Percentiles rank a stretch among this genome's conserved stretches.
phyloP scores from a whole-genome alignment of 1,284 basidiomycete species.

The Ceratobasidium sp. region DNA sequence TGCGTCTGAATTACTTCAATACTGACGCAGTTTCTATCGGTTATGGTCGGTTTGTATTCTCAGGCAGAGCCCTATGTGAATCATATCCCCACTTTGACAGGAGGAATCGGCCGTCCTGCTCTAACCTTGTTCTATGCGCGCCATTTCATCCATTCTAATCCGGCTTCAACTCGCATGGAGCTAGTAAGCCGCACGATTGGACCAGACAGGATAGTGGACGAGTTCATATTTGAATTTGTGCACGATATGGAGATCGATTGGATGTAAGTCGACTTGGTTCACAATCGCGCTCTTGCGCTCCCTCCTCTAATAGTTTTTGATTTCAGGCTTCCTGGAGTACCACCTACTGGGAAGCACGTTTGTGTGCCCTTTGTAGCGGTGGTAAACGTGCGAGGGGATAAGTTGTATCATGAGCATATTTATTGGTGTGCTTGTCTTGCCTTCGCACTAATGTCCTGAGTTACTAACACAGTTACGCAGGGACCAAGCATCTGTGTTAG shows the following conservation, averaged over 20 bases:
- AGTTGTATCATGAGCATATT: slow-evolving; percentile 55
- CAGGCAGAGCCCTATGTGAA: slow-evolving; percentile 47
- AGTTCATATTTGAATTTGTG: slow-evolving; percentile 51
- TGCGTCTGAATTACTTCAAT: background rate
- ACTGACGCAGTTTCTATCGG: slow-evolving; percentile 55
- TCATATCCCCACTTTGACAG: slow-evolving; percentile 59
- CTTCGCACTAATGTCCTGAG: no score
- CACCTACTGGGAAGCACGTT: slow-evolving; percentile 62
- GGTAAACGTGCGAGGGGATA: slow-evolving; percentile 66
- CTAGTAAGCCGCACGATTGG: slow-evolving; percentile 64
- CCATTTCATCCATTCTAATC: slow-evolving; percentile 57
- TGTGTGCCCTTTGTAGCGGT: slow-evolving; percentile 65
- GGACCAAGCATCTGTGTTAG: slow-evolving; percentile 36
- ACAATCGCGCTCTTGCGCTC: background rate
- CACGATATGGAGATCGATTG: slow-evolving; percentile 49
- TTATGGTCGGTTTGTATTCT: slow-evolving; percentile 55
- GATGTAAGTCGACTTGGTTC: slow-evolving; percentile 48
- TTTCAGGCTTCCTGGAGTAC: slow-evolving; percentile 59
- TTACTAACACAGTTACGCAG: background rate
- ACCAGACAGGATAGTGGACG: slow-evolving; percentile 59
- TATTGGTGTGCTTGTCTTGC: slow-evolving; percentile 48
- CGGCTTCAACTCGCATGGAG: slow-evolving; percentile 58
- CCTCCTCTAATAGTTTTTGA: background rate
- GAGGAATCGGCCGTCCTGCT: slow-evolving; percentile 63
- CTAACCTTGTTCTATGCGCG: slow-evolving; percentile 63